Conservation (phyloP, 768 basidiomycete species). For the Lactarius deliciosus region DNA sequence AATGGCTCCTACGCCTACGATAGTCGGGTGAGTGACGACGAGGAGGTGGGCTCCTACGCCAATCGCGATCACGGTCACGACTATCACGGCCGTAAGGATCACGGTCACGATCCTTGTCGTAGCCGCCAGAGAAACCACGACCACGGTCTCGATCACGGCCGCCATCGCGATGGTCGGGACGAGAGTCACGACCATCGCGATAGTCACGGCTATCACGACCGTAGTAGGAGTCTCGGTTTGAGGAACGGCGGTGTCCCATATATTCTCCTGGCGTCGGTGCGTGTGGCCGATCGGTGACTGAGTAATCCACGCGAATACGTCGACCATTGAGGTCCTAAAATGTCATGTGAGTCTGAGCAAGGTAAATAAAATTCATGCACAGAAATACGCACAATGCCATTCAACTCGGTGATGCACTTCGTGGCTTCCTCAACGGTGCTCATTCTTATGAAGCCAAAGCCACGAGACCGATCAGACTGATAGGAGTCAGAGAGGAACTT, state of each 20-base stretch:
- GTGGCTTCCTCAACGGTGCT: slow-evolving; percentile 82
- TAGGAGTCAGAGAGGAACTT: slow-evolving; percentile 9
- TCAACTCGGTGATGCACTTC: slow-evolving; percentile 84
- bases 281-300: slow-evolving; percentile 91
- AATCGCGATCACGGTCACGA: slow-evolving; percentile 61
- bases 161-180: slow-evolving; percentile 41
- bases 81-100: slow-evolving; percentile 43
- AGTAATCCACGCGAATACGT: slow-evolving; percentile 95
- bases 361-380: neutral
- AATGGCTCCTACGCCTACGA: slow-evolving; percentile 72
- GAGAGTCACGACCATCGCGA: slow-evolving; percentile 38
- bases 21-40: slow-evolving; percentile 76
- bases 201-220: slow-evolving; percentile 33
- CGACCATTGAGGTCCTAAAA: slow-evolving; percentile 89
- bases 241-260: slow-evolving; percentile 83
- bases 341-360: slow-evolving; percentile 13
- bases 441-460: slow-evolving; percentile 98
- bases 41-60: slow-evolving; percentile 68
- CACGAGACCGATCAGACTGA: slow-evolving; percentile 92
- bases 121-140: slow-evolving; percentile 34
- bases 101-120: slow-evolving; percentile 45
- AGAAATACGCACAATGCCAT: slow-evolving; percentile 72
- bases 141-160: slow-evolving; percentile 45
- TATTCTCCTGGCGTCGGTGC: slow-evolving; percentile 97
- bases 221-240: slow-evolving; percentile 42